Conservation (phyloP, 805 yeast species). For the Pichia cabralensis region DNA sequence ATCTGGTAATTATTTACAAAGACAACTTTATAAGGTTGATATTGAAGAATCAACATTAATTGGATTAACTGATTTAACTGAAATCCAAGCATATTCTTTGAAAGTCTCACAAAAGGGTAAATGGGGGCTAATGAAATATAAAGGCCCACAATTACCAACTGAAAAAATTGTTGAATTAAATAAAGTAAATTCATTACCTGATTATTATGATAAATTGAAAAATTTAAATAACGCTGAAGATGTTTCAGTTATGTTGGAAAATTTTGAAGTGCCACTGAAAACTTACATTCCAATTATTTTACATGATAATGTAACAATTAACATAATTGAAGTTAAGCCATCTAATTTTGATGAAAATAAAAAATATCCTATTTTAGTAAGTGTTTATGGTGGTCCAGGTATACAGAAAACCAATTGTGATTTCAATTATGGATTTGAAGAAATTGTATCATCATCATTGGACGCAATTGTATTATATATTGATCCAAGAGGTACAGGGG, state of each 20-base stretch:
- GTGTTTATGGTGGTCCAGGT: slow-evolving; percentile 78
- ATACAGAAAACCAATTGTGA: slow-evolving; percentile 44
- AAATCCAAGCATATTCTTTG: slow-evolving; percentile 39
- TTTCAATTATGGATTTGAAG: slow-evolving; percentile 46
- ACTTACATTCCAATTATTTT: slow-evolving; percentile 24
- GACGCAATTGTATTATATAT: slow-evolving; percentile 55
- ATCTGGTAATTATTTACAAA: slow-evolving; percentile 41
- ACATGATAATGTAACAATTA: slow-evolving; percentile 31
- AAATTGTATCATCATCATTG: slow-evolving; percentile 44
- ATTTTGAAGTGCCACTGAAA: slow-evolving; percentile 42
- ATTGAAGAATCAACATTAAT: slow-evolving; percentile 21
- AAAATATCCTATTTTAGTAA: slow-evolving; percentile 56
- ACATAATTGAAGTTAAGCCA: slow-evolving; percentile 57
- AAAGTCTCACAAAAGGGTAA: slow-evolving; percentile 48
- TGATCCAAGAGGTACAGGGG: slow-evolving; percentile 82
- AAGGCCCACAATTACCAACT: slow-evolving; percentile 41
- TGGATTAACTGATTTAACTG: slow-evolving; percentile 24
- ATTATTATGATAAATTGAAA: slow-evolving; percentile 8
- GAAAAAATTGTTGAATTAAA: slow-evolving; percentile 30
- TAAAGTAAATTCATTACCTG: slow-evolving; percentile 8
- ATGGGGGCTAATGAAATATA: slow-evolving; percentile 35
- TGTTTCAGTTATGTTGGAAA: slow-evolving; percentile 14
- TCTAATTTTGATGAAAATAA: slow-evolving; percentile 33
- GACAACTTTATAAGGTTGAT: slow-evolving; percentile 47
- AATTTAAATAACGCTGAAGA: slow-evolving; percentile 11